These are phyloP conservation scores for Leccinellum luteum DNA, from an alignment of 768 basidiomycete species.

Conservation along the genomic window DNA sequence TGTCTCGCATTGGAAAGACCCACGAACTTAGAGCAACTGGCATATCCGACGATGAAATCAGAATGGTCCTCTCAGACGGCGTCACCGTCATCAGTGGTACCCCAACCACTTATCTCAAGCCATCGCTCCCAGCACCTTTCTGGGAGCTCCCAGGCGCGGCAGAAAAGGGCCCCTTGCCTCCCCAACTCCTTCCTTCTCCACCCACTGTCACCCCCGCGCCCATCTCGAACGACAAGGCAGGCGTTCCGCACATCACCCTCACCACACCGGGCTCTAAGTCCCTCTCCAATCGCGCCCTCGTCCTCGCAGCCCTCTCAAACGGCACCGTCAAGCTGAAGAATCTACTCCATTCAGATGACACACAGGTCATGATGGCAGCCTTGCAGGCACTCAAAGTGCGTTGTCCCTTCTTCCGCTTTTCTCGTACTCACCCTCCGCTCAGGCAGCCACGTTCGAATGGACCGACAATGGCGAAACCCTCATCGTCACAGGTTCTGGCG, in stretches of 20 bases:
- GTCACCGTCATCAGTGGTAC: slow-evolving; percentile 69
- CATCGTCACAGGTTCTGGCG: slow-evolving; percentile 85
- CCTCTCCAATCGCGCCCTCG: slow-evolving; percentile 91
- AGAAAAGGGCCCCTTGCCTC: slow-evolving; percentile 17
- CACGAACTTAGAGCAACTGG: slow-evolving; percentile 89
- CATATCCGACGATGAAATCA: slow-evolving; percentile 78
- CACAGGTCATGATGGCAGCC: slow-evolving; percentile 98
- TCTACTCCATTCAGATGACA: slow-evolving; percentile 94
- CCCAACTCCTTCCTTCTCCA: slow-evolving; percentile 18
- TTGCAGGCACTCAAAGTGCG: slow-evolving; percentile 79
- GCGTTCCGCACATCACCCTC: slow-evolving; percentile 51
- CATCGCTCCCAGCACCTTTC: slow-evolving; percentile 46
- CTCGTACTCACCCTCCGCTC: background rate
- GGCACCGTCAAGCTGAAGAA: slow-evolving; percentile 90
- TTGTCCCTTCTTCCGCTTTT: background rate
- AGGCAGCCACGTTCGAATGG: slow-evolving; percentile 94
- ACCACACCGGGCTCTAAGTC: slow-evolving; percentile 95
- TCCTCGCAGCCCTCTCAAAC: slow-evolving; percentile 86
- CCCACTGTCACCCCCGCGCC: background rate
- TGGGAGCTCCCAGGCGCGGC: slow-evolving; percentile 16
- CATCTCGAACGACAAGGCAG: background rate
- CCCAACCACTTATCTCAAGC: slow-evolving; percentile 39
- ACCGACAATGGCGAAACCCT: slow-evolving; percentile 96
- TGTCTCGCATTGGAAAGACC: slow-evolving; percentile 88
- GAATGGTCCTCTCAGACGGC: slow-evolving; percentile 77